A percentile compares a stretch with the other conserved stretches of the same genome.
Conservation (phyloP, 2,329 filamentous ascomycete genomes). For the Niveomyces coronatus region DNA sequence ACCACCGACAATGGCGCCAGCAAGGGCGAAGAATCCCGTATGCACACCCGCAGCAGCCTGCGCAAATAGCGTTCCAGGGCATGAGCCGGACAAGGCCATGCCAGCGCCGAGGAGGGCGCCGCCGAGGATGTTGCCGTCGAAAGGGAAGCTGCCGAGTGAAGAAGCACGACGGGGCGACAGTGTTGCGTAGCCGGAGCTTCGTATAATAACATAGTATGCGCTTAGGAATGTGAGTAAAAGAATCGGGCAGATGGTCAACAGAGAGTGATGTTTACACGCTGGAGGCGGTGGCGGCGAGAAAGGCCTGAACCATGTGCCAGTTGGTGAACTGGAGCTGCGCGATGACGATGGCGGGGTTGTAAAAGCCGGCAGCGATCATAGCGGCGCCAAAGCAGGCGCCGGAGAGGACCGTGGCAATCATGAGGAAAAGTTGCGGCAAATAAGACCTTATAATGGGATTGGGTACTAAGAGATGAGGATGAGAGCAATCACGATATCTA, state of each 20-base stretch:
- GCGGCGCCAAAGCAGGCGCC: conserved; percentile 53
- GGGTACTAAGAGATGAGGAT: neutral
- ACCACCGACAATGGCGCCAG: conserved; percentile 46
- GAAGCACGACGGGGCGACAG: conserved; percentile 40
- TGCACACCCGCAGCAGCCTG: conserved; percentile 45
- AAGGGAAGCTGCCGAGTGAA: conserved; percentile 41
- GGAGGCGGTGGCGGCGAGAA: conserved; percentile 50
- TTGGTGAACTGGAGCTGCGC: conserved; percentile 49
- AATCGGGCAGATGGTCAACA: neutral
- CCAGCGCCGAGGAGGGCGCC: conserved; percentile 52
- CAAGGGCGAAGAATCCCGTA: conserved; percentile 41
- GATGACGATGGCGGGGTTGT: conserved; percentile 48
- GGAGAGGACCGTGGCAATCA: conserved; percentile 29
- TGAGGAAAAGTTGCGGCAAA: neutral
- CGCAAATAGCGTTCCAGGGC: conserved; percentile 53
- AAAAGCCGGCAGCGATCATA: conserved; percentile 49
- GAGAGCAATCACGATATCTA: neutral
- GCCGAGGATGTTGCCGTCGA: conserved; percentile 57
- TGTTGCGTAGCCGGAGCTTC: conserved; percentile 30
- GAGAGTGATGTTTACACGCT: conserved; percentile 42
- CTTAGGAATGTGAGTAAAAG: conserved; percentile 18
- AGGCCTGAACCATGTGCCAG: conserved; percentile 57
- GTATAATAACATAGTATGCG: conserved; percentile 34
- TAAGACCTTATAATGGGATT: neutral
- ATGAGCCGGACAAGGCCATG: conserved; percentile 55